Percentiles rank a stretch among this genome's conserved stretches.
These are phyloP conservation scores for Leccinum barrowsii DNA, from an alignment of 768 basidiomycete genomes.

Conservation along the genomic window DNA sequence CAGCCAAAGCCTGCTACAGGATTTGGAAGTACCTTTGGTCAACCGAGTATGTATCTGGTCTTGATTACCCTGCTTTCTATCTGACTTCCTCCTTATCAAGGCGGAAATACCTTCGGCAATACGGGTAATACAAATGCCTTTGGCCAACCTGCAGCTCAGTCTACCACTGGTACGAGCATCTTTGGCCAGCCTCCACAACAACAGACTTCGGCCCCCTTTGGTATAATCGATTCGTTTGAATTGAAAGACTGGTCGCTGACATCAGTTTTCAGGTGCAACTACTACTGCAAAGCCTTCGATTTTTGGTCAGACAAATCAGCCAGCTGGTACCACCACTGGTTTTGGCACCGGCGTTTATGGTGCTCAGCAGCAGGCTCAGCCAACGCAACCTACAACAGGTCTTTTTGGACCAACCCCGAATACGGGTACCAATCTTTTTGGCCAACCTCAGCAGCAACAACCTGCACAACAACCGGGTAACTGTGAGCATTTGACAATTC, in stretches of 20 bases:
- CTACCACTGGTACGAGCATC: slow-evolving; percentile 21
- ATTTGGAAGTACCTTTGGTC: slow-evolving; percentile 26
- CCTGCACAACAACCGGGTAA: slow-evolving; percentile 37
- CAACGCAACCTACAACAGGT: slow-evolving; percentile 22
- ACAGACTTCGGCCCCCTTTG: slow-evolving; percentile 36
- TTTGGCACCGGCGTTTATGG: slow-evolving; percentile 34
- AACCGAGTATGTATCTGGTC: slow-evolving; percentile 19
- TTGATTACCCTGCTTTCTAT: not conserved
- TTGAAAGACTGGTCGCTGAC: not conserved
- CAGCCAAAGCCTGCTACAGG: slow-evolving; percentile 32
- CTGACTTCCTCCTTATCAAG: slow-evolving; percentile 9
- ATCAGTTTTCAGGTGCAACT: slow-evolving; percentile 24
- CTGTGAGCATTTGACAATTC: slow-evolving; percentile 25
- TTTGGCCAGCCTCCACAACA: slow-evolving; percentile 40
- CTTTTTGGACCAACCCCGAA: slow-evolving; percentile 30
- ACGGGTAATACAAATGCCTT: slow-evolving; percentile 22
- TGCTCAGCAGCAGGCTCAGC: slow-evolving; percentile 26
- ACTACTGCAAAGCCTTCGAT: slow-evolving; percentile 42
- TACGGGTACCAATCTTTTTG: slow-evolving; percentile 31
- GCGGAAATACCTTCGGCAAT: slow-evolving; percentile 23
- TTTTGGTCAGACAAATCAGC: slow-evolving; percentile 48
- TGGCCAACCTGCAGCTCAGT: slow-evolving; percentile 27
- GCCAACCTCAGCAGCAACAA: slow-evolving; percentile 35
- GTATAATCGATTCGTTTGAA: slow-evolving; percentile 34
- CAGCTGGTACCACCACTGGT: slow-evolving; percentile 32